Evolutionary conservation across 164 flowering plant genomes (phyloP), one percentile per base, ranked within the genome.

Genomic region (Macadamia integrifolia): DNA sequence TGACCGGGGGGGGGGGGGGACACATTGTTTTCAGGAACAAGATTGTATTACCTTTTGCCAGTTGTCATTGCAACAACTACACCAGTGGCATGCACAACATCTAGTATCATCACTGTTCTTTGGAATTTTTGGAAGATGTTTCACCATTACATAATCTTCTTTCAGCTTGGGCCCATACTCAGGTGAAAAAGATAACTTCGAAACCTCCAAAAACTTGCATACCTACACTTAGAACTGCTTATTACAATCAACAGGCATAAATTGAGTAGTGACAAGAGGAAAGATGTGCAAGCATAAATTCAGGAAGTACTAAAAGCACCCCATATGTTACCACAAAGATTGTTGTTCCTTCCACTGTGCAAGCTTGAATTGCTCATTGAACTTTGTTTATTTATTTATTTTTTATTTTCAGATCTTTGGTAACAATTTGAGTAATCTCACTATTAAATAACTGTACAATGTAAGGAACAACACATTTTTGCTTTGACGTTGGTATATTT

Each of bases 81-180:
- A 89, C 85, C 87, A 87, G 66, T 40, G 49, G 68, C 96, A 88
- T 31, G 80, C 56, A 76, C 95, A 88, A 66, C 99, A 90, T 65
- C 71, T 85, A 48, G 78, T 79, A 70, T 81, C 85, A 65, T 79
- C 91, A 65, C 9, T 11, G 9, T 75, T 75, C 59, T 69, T 83
- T 43, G 64, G 70, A 67, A 90, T 82, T 71, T 85, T 83, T 12
- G 97, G 93, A 56, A 95, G 84, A 81, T 95, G 99, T 74, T 84
- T 89, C 75, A 89, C 98, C 92, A 89, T 82, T n/a, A 95, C 86
- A 79, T 82, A 92, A 17, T 88, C 99, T 82, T 95, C 99, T 79
- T 89, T 95, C 75, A 92, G 78, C 80, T 95, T 95, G 32, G 94
- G 90, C 35, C 99, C 99, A 85, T 95, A 95, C 66, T 95, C 99